Percentiles rank a stretch among this genome's conserved stretches.
Conservation (phyloP, 345 rosid genomes). For the Sisymbrium altissimum region DNA sequence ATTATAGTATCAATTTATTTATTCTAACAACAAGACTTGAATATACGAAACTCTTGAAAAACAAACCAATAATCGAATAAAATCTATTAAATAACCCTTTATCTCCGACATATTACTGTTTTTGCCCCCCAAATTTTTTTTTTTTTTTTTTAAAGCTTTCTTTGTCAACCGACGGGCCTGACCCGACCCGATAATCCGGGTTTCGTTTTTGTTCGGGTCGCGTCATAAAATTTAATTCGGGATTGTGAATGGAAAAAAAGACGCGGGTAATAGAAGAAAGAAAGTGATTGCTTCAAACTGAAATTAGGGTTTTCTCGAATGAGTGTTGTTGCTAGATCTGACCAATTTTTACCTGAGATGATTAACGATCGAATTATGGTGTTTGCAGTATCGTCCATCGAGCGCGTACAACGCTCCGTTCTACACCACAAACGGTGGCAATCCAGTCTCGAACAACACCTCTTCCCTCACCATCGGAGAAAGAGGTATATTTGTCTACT, state of each 20-base stretch:
- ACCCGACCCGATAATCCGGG: conserved; percentile 2
- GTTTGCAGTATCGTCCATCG: conserved; percentile 51
- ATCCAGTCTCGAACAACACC: conserved; percentile 81
- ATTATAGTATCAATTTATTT: neutral
- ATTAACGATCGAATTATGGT: neutral
- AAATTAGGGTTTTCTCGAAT: neutral
- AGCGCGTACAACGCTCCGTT: conserved; percentile 60
- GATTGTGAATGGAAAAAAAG: neutral
- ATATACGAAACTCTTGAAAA: neutral
- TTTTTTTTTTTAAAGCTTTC: no score
- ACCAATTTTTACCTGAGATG: neutral
- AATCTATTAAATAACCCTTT: no score
- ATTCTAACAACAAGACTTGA: neutral
- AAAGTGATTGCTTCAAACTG: neutral
- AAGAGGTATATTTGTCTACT: conserved; percentile 47
- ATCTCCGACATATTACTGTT: conserved; percentile 10
- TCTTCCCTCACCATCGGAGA: conserved; percentile 75
- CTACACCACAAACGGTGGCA: conserved; percentile 78
- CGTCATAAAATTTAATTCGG: neutral
- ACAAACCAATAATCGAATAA: neutral
- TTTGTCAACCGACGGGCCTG: neutral
- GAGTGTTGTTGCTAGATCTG: neutral
- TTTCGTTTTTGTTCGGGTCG: neutral
- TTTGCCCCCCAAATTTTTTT: neutral
- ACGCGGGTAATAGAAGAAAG: neutral